Evolutionary conservation across 1,284 basidiomycete genomes (phyloP).

Genomic region (Cerrena zonata): DNA sequence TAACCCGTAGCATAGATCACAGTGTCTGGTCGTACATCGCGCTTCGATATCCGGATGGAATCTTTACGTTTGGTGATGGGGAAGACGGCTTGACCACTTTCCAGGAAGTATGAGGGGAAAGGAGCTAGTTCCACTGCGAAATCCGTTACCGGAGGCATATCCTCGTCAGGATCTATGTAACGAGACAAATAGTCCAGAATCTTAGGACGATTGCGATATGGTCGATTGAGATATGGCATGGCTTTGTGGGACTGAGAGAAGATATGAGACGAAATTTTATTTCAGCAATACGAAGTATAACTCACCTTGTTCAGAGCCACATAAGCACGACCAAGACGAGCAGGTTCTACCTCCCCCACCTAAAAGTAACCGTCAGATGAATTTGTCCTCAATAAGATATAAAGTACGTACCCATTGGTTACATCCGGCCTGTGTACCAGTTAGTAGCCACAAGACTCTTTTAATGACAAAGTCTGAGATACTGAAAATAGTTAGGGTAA

Average conservation of each 20-base stretch:
- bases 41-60: slow-evolving; percentile 37
- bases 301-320: slow-evolving; percentile 45
- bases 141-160: slow-evolving; percentile 40
- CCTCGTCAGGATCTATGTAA: slow-evolving; percentile 54
- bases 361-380: slow-evolving; percentile 13
- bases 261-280: background rate
- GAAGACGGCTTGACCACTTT: slow-evolving; percentile 46
- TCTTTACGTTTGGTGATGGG: slow-evolving; percentile 39
- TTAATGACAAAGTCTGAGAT: slow-evolving; percentile 63
- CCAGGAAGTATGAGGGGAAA: slow-evolving; percentile 46
- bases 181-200: slow-evolving; percentile 43
- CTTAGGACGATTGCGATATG: slow-evolving; percentile 41
- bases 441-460: slow-evolving; percentile 55
- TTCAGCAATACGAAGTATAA: background rate
- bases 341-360: slow-evolving; percentile 55
- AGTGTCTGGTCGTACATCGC: slow-evolving; percentile 43
- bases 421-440: slow-evolving; percentile 57
- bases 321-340: slow-evolving; percentile 53
- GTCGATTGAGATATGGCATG: slow-evolving; percentile 59
- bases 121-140: slow-evolving; percentile 57
- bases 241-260: slow-evolving; percentile 45
- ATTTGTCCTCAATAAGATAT: background rate
- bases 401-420: slow-evolving; percentile 51
- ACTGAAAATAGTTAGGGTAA: slow-evolving; percentile 18
- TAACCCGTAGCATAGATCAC: slow-evolving; percentile 54